Percentiles rank a stretch among this genome's conserved stretches.
phyloP scores from a whole-genome alignment of 1,284 basidiomycete species.

The Schizophyllum commune region DNA sequence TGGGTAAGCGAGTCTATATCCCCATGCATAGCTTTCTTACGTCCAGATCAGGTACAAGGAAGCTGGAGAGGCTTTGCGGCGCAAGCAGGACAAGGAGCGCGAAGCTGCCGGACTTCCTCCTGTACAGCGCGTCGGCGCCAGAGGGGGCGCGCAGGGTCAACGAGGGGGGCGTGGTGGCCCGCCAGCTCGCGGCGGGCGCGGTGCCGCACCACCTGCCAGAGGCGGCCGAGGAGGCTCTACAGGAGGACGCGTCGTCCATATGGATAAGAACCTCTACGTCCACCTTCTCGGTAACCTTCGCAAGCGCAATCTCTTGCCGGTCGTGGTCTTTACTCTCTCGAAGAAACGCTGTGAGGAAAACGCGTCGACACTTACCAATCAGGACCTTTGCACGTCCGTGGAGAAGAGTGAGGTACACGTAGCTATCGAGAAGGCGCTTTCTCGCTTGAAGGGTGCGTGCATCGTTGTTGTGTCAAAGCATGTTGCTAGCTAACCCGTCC shows the following conservation, averaged over 20 bases:
- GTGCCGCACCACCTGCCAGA: conserved; percentile 30
- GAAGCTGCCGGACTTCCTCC: conserved; percentile 88
- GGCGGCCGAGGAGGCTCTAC: conserved; percentile 28
- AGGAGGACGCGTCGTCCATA: conserved; percentile 58
- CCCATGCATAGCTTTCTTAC: conserved; percentile 1
- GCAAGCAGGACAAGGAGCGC: conserved; percentile 97
- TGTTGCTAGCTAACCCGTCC: conserved; percentile 8
- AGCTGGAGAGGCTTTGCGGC: conserved; percentile 79
- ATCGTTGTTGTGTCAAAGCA: conserved; percentile 1
- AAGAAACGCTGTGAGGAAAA: conserved; percentile 98
- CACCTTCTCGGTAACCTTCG: conserved; percentile 84
- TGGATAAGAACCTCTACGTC: conserved; percentile 90
- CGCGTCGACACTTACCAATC: conserved; percentile 82
- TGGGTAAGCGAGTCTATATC: conserved; percentile 43
- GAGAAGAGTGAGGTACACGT: conserved; percentile 98
- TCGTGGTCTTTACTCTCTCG: conserved; percentile 95
- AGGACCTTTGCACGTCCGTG: conserved; percentile 78
- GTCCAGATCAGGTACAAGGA: conserved; percentile 70
- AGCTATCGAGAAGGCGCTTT: conserved; percentile 87
- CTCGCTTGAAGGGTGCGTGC: conserved; percentile 71
- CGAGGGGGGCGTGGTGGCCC: conserved; percentile 32
- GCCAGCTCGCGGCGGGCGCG: conserved; percentile 52
- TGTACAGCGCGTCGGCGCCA: conserved; percentile 71
- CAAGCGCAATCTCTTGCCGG: conserved; percentile 84
- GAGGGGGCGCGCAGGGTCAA: conserved; percentile 59